Evolutionary conservation across 75 land plant genomes (phyloP).

Genomic region (Selaginella moellendorffii): DNA sequence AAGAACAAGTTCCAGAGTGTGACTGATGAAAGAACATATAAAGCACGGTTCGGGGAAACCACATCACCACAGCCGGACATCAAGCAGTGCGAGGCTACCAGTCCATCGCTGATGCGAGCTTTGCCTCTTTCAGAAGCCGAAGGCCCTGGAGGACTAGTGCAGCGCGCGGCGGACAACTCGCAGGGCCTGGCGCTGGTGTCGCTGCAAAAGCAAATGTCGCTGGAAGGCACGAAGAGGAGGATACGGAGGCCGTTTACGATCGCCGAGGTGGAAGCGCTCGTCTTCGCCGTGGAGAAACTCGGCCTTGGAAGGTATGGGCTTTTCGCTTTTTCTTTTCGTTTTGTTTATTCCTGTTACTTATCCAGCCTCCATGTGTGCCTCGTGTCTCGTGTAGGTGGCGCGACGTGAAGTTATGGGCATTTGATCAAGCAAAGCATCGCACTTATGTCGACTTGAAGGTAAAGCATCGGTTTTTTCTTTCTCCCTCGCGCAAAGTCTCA

Average conservation of each 20-base stretch:
- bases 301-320: neutral
- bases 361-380: neutral
- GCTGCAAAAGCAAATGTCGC: neutral
- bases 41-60: too few relatives aligned
- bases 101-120: neutral
- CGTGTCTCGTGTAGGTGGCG: slow-evolving; percentile 41
- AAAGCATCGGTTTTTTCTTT: neutral
- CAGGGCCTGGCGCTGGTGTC: neutral
- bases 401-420: slow-evolving; percentile 60
- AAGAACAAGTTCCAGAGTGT: neutral
- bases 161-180: neutral
- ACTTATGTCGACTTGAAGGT: slow-evolving; percentile 92
- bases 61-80: neutral
- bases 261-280: slow-evolving; percentile 7
- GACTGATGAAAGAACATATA: neutral
- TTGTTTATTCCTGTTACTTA: neutral
- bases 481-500: neutral
- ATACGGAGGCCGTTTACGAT: slow-evolving; percentile 3
- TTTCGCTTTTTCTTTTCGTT: neutral
- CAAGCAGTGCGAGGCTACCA: neutral
- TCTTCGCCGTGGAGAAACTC: slow-evolving; percentile 6
- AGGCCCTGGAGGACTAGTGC: neutral
- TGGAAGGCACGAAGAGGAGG: slow-evolving; percentile 1
- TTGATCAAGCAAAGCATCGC: slow-evolving; percentile 69
- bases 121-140: neutral